phyloP scores from a whole-genome alignment of 1,284 basidiomycete species.

The Cutaneotrichosporon spelunceum region DNA sequence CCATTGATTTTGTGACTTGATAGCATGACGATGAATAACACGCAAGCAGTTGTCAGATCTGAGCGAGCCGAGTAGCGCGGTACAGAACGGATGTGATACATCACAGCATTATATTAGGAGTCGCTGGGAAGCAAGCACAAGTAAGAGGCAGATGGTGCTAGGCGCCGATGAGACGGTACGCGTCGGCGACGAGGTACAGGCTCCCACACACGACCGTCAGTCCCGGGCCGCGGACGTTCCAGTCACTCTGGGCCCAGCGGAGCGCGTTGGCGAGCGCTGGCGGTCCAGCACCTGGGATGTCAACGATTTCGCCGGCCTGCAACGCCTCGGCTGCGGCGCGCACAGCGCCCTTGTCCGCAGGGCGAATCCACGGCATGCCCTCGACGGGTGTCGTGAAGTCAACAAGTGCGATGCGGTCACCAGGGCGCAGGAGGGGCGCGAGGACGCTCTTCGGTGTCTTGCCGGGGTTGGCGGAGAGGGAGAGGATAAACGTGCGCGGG shows the following conservation, averaged over 20 bases:
- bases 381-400: constrained; percentile 67
- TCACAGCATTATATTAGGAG: not conserved
- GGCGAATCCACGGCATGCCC: constrained; percentile 86
- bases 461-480: constrained; percentile 73
- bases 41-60: constrained; percentile 1
- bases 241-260: constrained; percentile 35
- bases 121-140: not conserved
- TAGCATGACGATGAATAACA: constrained; percentile 12
- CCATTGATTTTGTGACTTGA: constrained; percentile 4
- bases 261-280: constrained; percentile 31
- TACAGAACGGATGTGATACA: not conserved
- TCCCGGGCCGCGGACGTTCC: constrained; percentile 36
- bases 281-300: constrained; percentile 17
- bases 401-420: constrained; percentile 58
- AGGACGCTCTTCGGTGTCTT: constrained; percentile 71
- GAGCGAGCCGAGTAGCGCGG: not conserved
- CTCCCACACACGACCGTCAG: constrained; percentile 79
- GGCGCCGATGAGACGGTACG: constrained; percentile 60
- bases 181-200: constrained; percentile 83
- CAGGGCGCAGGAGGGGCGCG: constrained; percentile 58
- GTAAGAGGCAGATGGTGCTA: not conserved
- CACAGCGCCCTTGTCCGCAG: constrained; percentile 59
- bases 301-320: constrained; percentile 17
- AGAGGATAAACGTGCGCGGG: constrained; percentile 64
- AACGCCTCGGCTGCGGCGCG: constrained; percentile 36